These are phyloP conservation scores for Jacaranda mimosifolia DNA, from an alignment of 257 asterid species.

Conservation along the genomic window DNA sequence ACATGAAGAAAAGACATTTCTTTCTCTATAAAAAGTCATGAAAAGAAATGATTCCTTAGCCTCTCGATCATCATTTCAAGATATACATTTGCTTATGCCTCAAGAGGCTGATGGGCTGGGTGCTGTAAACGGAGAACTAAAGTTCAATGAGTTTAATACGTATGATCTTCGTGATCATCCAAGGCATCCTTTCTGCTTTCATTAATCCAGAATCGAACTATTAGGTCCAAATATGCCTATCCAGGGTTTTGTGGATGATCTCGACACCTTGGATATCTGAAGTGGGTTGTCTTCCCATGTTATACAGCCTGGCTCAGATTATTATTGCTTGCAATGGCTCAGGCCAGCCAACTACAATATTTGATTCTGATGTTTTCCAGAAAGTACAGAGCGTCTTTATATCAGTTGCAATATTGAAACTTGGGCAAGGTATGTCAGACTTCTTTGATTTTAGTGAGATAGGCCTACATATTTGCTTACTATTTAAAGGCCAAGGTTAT, in stretches of 20 bases:
- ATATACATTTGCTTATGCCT: conserved; percentile 68
- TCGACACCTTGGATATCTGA: conserved; percentile 32
- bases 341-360: conserved; percentile 60
- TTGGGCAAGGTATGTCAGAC: conserved; percentile 65
- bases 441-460: conserved; percentile 25
- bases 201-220: conserved; percentile 54
- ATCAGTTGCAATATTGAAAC: conserved; percentile 79
- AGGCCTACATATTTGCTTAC: neutral
- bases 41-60: conserved; percentile 54
- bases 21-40: no score
- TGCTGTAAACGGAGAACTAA: conserved; percentile 43
- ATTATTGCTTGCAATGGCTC: conserved; percentile 72
- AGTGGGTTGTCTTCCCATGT: conserved; percentile 46
- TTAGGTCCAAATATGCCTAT: conserved; percentile 56
- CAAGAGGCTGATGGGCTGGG: conserved; percentile 61
- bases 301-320: conserved; percentile 42
- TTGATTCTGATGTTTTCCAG: conserved; percentile 57
- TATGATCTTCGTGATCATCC: conserved; percentile 48
- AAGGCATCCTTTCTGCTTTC: conserved; percentile 58
- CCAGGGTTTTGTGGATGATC: conserved; percentile 66
- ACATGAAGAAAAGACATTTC: no score
- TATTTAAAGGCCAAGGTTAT: no score
- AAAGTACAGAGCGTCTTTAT: conserved; percentile 76
- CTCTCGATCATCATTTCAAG: conserved; percentile 58
- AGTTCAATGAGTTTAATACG: conserved; percentile 39